phyloP scores from a whole-genome alignment of 768 basidiomycete genomes.

The Crepidotus variabilis region DNA sequence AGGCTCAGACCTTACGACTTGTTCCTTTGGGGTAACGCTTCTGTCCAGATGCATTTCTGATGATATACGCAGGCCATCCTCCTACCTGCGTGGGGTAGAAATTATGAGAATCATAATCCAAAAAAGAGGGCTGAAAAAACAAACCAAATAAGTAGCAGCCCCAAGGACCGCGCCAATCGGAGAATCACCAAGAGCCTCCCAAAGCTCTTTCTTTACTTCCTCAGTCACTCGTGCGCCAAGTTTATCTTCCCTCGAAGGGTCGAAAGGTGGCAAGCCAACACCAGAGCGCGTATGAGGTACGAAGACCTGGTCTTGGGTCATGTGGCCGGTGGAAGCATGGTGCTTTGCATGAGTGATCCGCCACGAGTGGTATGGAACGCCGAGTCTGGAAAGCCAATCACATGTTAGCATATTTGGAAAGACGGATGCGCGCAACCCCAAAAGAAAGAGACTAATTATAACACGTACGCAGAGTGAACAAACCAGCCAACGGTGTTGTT shows the following conservation, averaged over 20 bases:
- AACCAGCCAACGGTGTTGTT: constrained; percentile 94
- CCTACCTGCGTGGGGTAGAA: constrained; percentile 46
- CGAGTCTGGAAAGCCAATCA: constrained; percentile 50
- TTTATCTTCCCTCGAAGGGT: constrained; percentile 64
- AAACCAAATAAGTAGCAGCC: constrained; percentile 57
- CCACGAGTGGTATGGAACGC: constrained; percentile 98
- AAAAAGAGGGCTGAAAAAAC: too few species aligned
- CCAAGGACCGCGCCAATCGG: constrained; percentile 66
- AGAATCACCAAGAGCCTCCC: constrained; percentile 89
- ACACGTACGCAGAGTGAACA: constrained; percentile 83
- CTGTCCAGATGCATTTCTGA: constrained; percentile 85
- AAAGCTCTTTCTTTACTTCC: constrained; percentile 68
- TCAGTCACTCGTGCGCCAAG: constrained; percentile 61
- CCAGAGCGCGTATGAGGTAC: constrained; percentile 87
- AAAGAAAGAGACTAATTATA: constrained; percentile 12
- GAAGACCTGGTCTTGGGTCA: constrained; percentile 95
- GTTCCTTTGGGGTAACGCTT: constrained; percentile 69
- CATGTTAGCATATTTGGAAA: constrained; percentile 12
- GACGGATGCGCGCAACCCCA: neutral
- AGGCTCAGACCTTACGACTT: constrained; percentile 58
- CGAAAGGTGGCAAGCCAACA: constrained; percentile 57
- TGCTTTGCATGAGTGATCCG: constrained; percentile 92
- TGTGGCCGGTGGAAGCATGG: constrained; percentile 90
- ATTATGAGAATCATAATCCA: too few species aligned
- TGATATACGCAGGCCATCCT: constrained; percentile 87